phyloP scores from a whole-genome alignment of 2,329 filamentous ascomycete genomes.

The Diaporthe caulivora region DNA sequence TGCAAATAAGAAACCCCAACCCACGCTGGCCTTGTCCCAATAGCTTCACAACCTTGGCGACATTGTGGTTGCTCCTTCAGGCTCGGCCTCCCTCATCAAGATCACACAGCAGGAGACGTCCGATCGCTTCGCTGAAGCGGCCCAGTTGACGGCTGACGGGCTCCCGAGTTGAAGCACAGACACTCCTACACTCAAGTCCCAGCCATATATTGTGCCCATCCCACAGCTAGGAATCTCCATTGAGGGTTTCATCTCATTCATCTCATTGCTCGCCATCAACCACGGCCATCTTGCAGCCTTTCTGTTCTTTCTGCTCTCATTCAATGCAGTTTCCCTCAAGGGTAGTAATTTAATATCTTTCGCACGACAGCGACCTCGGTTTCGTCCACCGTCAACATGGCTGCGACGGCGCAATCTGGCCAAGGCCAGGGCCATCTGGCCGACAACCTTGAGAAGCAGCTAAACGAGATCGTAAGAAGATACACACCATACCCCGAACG shows the following conservation, averaged over 20 bases:
- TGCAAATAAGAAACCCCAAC: neutral
- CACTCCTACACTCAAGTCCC: neutral
- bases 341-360: neutral
- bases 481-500: neutral
- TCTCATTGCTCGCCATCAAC: neutral
- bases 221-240: neutral
- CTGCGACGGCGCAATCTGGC: conserved; percentile 7
- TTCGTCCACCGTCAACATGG: neutral
- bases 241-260: neutral
- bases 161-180: neutral
- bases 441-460: conserved; percentile 37
- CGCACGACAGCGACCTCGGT: neutral
- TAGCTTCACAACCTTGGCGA: no score
- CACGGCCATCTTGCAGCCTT: neutral
- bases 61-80: neutral
- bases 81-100: neutral
- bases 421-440: conserved; percentile 33
- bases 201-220: no score
- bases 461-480: conserved; percentile 37
- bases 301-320: neutral
- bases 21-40: neutral
- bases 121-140: neutral
- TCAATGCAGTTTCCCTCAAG: neutral
- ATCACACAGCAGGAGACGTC: neutral
- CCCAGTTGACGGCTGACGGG: neutral